A percentile compares a stretch with the other conserved stretches of the same genome.
Conservation (phyloP, 2,329 filamentous ascomycete genomes). For the Rhynchosporium secalis region DNA sequence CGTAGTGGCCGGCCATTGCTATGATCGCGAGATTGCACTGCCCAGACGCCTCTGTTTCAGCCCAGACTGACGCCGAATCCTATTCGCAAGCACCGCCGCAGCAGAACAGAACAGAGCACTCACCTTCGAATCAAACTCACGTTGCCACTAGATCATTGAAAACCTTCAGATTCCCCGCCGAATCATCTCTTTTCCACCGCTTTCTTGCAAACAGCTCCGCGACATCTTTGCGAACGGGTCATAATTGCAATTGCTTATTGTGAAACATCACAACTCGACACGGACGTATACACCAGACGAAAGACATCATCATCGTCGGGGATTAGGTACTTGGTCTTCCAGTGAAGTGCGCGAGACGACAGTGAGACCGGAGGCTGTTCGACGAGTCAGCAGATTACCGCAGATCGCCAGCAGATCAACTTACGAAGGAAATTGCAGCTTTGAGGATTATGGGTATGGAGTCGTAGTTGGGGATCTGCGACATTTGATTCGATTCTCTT, state of each 20-base stretch:
- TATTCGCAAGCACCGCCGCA: neutral
- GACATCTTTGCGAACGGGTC: neutral
- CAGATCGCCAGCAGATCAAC: neutral
- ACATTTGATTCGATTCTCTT: conserved; percentile 5
- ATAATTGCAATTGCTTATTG: conserved; percentile 8
- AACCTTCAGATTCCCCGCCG: conserved; percentile 1
- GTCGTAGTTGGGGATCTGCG: conserved; percentile 12
- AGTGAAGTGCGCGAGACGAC: neutral
- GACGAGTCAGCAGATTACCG: neutral
- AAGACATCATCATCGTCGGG: neutral
- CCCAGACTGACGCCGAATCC: conserved; percentile 9
- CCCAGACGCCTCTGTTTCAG: conserved; percentile 27
- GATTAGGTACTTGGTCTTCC: neutral
- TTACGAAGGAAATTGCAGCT: neutral
- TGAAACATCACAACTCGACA: neutral
- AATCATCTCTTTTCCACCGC: conserved; percentile 11
- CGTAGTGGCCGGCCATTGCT: conserved; percentile 9
- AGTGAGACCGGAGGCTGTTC: neutral
- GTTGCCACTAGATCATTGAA: neutral
- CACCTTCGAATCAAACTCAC: too few species aligned
- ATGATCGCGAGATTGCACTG: conserved; percentile 28
- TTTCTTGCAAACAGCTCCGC: neutral
- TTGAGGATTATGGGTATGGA: conserved; percentile 2
- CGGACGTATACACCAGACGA: conserved; percentile 1
- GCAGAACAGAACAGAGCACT: neutral